Conservation (phyloP, 2,329 filamentous ascomycete genomes). For the Allantophomopsis lycopodina region DNA sequence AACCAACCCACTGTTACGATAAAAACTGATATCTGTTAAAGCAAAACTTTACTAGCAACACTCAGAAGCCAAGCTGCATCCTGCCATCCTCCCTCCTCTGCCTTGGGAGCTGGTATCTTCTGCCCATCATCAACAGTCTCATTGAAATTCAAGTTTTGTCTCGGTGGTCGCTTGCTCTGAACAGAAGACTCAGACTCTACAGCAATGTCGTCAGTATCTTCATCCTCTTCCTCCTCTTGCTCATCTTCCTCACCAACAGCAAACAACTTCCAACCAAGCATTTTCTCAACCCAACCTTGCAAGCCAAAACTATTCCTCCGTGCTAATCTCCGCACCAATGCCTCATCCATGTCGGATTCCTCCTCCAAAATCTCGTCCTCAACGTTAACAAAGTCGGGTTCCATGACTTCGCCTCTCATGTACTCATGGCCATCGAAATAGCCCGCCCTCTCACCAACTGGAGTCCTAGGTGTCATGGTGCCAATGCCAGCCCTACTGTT, state of each 20-base stretch:
- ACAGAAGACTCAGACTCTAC: background rate
- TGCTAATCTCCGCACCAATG: constrained; percentile 40
- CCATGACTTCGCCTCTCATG: constrained; percentile 18
- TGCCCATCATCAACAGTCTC: background rate
- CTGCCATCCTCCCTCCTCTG: constrained; percentile 44
- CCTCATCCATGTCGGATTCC: constrained; percentile 42
- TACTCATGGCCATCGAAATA: constrained; percentile 23
- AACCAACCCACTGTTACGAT: too few relatives aligned
- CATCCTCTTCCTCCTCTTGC: constrained; percentile 35
- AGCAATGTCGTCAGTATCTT: background rate
- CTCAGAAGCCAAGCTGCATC: constrained; percentile 56
- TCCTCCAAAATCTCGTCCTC: constrained; percentile 40
- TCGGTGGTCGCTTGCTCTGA: background rate
- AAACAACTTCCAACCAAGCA: constrained; percentile 48
- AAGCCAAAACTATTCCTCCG: constrained; percentile 35
- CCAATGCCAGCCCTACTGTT: constrained; percentile 12
- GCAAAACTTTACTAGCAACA: constrained; percentile 31
- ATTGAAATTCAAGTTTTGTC: background rate
- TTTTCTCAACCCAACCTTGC: constrained; percentile 43
- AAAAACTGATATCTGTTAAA: constrained; percentile 3
- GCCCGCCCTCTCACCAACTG: constrained; percentile 28
- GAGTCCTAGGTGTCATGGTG: constrained; percentile 21
- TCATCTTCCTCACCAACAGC: constrained; percentile 47
- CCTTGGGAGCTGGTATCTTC: constrained; percentile 25
- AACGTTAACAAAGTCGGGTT: constrained; percentile 49